Base-by-base conservation (phyloP, 148 eudicot genomes). In the Chenopodium suecicum region DNA sequence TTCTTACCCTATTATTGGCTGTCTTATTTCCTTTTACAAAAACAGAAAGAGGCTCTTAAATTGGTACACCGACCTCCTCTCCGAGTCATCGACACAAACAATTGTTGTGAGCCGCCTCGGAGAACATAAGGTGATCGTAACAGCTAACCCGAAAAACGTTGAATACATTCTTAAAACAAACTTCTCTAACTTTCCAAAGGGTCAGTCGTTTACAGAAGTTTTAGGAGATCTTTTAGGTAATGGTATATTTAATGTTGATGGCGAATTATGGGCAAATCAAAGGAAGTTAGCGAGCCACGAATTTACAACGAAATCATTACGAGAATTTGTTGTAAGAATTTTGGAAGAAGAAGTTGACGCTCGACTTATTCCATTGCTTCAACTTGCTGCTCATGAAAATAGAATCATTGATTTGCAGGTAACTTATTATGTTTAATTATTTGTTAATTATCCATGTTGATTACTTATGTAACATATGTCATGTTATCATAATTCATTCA, bases 161-260 rank as follows among this genome's bases (percentile, higher is more conserved):
- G 98, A 94, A 85, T 85, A 94, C 77, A 90, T 94, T 2, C 90
- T 94, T 2, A 92, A 88, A 80, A 86, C 89, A 19, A 90, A 89
- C n/a, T 92, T 94, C 73, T 16, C 31, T 32, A 87, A 89, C 82
- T 92, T 77, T 72, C 97, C 97, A 0, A 94, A 94, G 65, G 98
- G 98, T 0, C 83, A 90, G 23, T 88, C 90, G 1, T 89, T 94
- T 17, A 84, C 86, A 4, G 93, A 89, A 10, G 41, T 92, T 0
- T 79, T 94, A 2, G 94, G 94, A 0, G 94, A 94, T 74, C 83
- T 94, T 54, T 84, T 94, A 0, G 98, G 98, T 0, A 46, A 63
- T 22, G 97, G 98, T 1, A 94, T 94, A 1, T 94, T 94, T 79
- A 94, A 90, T 74, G 92, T 87, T 1, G 98, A 94, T 37, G 98